Evolutionary conservation across 2,329 filamentous ascomycete genomes (phyloP).

Genomic region (Davidsoniella virescens): DNA sequence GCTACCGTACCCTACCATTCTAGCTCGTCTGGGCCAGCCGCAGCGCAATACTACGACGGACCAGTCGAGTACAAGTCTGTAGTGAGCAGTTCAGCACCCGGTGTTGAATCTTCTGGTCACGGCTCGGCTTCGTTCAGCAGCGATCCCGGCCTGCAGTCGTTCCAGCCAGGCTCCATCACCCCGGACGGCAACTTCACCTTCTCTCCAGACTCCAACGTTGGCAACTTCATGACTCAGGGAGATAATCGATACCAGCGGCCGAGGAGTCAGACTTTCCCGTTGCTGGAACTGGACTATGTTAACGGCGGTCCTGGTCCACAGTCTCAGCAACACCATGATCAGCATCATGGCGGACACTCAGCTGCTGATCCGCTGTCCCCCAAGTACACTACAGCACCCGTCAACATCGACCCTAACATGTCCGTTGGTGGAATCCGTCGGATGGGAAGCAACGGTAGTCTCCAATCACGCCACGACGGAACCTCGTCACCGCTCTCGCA

Average conservation of each 20-base stretch:
- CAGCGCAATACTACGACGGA: neutral
- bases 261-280: conserved; percentile 73
- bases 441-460: conserved; percentile 7
- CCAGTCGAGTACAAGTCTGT: conserved; percentile 1
- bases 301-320: conserved; percentile 13
- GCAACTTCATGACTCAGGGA: conserved; percentile 37
- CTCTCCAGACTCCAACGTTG: conserved; percentile 54
- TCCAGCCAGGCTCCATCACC: conserved; percentile 56
- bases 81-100: neutral
- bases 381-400: neutral
- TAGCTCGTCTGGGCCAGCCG: conserved; percentile 30
- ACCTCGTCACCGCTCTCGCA: neutral
- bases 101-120: neutral
- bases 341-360: conserved; percentile 19
- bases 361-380: neutral
- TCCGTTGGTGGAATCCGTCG: neutral
- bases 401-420: neutral
- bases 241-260: conserved; percentile 50
- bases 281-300: conserved; percentile 46
- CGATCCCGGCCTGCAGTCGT: conserved; percentile 18
- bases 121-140: neutral
- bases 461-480: neutral
- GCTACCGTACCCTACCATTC: neutral
- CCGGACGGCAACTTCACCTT: conserved; percentile 61
- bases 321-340: neutral